phyloP scores from a whole-genome alignment of 2,329 filamentous ascomycete genomes.

The Ophiocordyceps robertsii region DNA sequence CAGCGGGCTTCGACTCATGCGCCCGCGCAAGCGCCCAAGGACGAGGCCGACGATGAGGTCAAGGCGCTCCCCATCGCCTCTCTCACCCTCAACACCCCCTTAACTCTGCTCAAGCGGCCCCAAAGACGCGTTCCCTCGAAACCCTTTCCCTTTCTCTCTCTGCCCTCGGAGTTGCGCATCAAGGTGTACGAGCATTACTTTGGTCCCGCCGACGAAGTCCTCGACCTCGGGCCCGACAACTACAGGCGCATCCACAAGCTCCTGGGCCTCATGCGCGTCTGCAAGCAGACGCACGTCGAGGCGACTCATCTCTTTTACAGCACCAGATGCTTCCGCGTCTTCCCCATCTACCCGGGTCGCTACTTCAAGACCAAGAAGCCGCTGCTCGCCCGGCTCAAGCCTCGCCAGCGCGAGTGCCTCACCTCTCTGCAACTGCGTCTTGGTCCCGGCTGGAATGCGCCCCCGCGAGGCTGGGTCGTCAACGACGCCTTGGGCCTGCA shows the following conservation, averaged over 20 bases:
- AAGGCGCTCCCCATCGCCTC: conserved; percentile 26
- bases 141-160: conserved; percentile 50
- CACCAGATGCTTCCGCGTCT: conserved; percentile 48
- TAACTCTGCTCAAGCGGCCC: conserved; percentile 17
- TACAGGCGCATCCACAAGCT: conserved; percentile 46
- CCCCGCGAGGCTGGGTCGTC: conserved; percentile 58
- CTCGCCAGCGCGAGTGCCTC: conserved; percentile 44
- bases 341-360: conserved; percentile 48
- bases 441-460: conserved; percentile 59
- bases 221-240: conserved; percentile 57
- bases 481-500: conserved; percentile 48
- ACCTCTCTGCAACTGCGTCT: conserved; percentile 56
- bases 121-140: conserved; percentile 17
- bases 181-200: conserved; percentile 56
- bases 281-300: conserved; percentile 47
- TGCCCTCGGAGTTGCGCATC: conserved; percentile 57
- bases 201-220: conserved; percentile 32
- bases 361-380: conserved; percentile 65
- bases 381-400: conserved; percentile 51
- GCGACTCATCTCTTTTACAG: conserved; percentile 54
- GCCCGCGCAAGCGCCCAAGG: conserved; percentile 22
- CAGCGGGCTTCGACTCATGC: conserved; percentile 20
- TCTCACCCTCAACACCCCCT: conserved; percentile 27
- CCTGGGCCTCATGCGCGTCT: conserved; percentile 48
- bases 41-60: conserved; percentile 27